Base-by-base conservation (phyloP, 495 filamentous ascomycete genomes). In the Aspergillus olivimuriae region DNA sequence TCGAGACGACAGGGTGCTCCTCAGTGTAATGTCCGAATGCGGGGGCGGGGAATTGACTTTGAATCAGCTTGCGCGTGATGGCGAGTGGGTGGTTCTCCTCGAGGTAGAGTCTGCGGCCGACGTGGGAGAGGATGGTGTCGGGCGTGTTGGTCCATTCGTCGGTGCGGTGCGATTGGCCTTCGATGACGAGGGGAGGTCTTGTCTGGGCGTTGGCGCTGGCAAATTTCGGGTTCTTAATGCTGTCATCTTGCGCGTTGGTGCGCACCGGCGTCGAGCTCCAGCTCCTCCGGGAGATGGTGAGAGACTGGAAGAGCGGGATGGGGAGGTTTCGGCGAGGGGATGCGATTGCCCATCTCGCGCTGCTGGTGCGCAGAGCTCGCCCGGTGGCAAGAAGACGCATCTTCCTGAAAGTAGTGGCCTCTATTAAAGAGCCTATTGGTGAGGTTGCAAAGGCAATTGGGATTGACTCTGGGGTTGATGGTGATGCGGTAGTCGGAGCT, bases 81-180 rank as follows among this genome's bases (percentile, higher is more conserved):
- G 80, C 76, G 20, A 98, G 73, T 12, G 92, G 92, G 62, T 98
- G 92, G 60, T 91, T 82, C 50, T 82, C 80, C 63, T 91, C 81
- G 16, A 94, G 74, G 62, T 97, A 90, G 4, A 98, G 74, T 39
- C 79, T 81, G 38, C 86, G 83, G 34, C 78, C 71, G 39, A 94
- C 71, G 44, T 81, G 75, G 11, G 81, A 74, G 39, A 89, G 70
- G 45, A 98, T 86, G 43, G 80, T 80, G 9, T 77, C 58, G 11
- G 94, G 79, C 22, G 86, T 73, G 55, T 97, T 98, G 57, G 82
- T 90, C 89, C 89, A 96, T 37, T 77, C 57, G 49, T 96, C 91
- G 17, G 73, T 82, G 1, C 51, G 49, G 58, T 92, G 94, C 12
- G 64, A 53, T 37, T 72, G 69, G 50, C 73, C 78, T 55, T 83